Base-by-base conservation (phyloP, 768 basidiomycete species). In the Trametes punicea region DNA sequence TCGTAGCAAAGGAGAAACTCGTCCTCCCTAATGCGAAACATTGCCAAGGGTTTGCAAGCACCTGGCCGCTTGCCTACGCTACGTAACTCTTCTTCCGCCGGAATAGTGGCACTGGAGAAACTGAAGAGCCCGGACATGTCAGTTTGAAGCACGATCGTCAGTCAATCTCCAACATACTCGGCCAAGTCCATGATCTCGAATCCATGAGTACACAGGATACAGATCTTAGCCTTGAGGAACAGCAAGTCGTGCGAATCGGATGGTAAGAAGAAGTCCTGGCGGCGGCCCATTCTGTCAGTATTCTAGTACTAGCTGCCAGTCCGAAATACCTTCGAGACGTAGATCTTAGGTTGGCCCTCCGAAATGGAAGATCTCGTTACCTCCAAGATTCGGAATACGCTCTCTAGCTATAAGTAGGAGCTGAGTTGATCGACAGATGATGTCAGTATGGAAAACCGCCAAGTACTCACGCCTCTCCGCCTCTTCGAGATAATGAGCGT, bases 331-430 rank as follows among this genome's bases (percentile, higher is more conserved):
- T 34, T 54, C 36, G 4, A 38, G 6, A 18, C 42, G 9, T 29
- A 21, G 68, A 52, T 79, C 62, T 78, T 63, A 90, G 83, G 71
- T 90, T 94, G 29, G 86, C 74, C 33, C 90, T 78, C 80, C 95
- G 95, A 92, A 91, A 95, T 92, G 7, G 88, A 85, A 51, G 87
- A 82, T 20, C 83, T 79, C 15, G 83, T 81, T 2, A 93, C 94
- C 61, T 97, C 93, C 21, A 97, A 78, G 5, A 93, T 90, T 45
- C 88, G 87, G 79, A 98, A 97, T 48, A 95, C 87, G 50, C 90
- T 93, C 65, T 94, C 90, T 59, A 88, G 76, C 78, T 83, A 45
- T 27, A 47, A 46, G 5, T 29, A 7, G 15, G 2, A 20, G 18
- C 20, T 1, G 26, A 51, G 11, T 20, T n/a, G n/a, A 1, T 42